phyloP scores from a whole-genome alignment of 306 rosid genomes.

The Cicer pinnatifidum region DNA sequence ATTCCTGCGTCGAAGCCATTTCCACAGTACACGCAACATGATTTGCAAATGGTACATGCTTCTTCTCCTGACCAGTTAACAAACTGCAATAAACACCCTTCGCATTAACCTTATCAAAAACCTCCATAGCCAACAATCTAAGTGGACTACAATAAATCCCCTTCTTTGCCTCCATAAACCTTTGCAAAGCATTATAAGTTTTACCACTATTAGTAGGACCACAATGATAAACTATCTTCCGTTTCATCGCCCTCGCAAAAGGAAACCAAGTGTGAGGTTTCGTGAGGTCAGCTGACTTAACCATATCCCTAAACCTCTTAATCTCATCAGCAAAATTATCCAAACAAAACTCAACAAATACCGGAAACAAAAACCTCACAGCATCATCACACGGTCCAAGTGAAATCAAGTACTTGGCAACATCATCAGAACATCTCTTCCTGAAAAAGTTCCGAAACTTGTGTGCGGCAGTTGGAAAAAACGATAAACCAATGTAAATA shows the following conservation, averaged over 20 bases:
- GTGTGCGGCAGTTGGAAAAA: slow-evolving; percentile 78
- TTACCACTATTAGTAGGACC: slow-evolving; percentile 99
- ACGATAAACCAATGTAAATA: slow-evolving; percentile 84
- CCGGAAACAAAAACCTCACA: slow-evolving; percentile 77
- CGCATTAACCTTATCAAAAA: slow-evolving; percentile 90
- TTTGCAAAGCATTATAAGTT: slow-evolving; percentile 86
- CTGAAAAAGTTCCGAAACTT: slow-evolving; percentile 62
- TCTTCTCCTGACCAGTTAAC: slow-evolving; percentile 85
- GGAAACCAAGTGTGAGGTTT: slow-evolving; percentile 96
- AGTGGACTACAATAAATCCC: slow-evolving; percentile 93
- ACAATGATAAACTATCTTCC: slow-evolving; percentile 87
- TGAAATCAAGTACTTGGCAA: slow-evolving; percentile 59
- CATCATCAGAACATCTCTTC: slow-evolving; percentile 59
- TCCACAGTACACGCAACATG: slow-evolving; percentile 90
- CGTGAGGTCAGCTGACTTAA: slow-evolving; percentile 80
- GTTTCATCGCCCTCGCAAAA: slow-evolving; percentile 90
- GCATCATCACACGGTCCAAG: slow-evolving; percentile 76
- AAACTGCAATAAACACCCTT: slow-evolving; percentile 83
- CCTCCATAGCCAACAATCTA: slow-evolving; percentile 91
- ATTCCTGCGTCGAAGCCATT: slow-evolving; percentile 79
- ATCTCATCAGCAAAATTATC: slow-evolving; percentile 78
- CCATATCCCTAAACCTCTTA: slow-evolving; percentile 63
- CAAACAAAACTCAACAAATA: slow-evolving; percentile 85
- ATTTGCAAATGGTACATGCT: slow-evolving; percentile 72
- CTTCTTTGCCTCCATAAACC: slow-evolving; percentile 81